A percentile compares a stretch with the other conserved stretches of the same genome.
These are phyloP conservation scores for Epichloe brachyelytri DNA, from an alignment of 2,329 filamentous ascomycete genomes.

Conservation along the genomic window DNA sequence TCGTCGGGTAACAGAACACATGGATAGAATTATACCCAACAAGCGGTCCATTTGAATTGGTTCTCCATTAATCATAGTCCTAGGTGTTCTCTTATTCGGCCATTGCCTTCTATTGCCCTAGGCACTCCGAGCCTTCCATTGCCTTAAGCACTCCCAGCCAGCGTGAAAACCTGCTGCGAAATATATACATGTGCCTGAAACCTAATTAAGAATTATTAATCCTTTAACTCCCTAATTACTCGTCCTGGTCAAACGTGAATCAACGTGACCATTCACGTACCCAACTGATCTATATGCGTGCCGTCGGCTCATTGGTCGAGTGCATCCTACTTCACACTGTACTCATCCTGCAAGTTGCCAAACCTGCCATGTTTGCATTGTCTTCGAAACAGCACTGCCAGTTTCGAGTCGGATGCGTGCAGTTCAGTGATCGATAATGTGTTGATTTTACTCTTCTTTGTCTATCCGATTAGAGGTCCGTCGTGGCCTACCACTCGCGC, in stretches of 20 bases:
- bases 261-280: not conserved
- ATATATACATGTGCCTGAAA: constrained; percentile 4
- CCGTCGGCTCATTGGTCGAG: constrained; percentile 3
- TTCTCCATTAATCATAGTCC: too few species aligned
- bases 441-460: not conserved
- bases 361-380: not conserved
- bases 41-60: too few species aligned
- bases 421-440: too few species aligned
- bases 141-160: too few species aligned
- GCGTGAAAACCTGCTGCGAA: not conserved
- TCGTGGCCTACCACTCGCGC: constrained; percentile 30
- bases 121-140: too few species aligned
- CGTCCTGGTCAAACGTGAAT: not conserved
- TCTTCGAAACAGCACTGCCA: not conserved
- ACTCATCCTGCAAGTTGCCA: not conserved
- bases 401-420: not conserved
- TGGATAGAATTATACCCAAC: too few species aligned
- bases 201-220: constrained; percentile 5
- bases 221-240: not conserved
- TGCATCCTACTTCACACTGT: not conserved
- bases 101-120: too few species aligned
- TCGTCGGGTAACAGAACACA: too few species aligned
- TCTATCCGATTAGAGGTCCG: not conserved
- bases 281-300: constrained; percentile 4
- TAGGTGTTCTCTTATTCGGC: too few species aligned